Base-by-base conservation (phyloP, 257 asterid genomes). In the Knoxia roxburghii region DNA sequence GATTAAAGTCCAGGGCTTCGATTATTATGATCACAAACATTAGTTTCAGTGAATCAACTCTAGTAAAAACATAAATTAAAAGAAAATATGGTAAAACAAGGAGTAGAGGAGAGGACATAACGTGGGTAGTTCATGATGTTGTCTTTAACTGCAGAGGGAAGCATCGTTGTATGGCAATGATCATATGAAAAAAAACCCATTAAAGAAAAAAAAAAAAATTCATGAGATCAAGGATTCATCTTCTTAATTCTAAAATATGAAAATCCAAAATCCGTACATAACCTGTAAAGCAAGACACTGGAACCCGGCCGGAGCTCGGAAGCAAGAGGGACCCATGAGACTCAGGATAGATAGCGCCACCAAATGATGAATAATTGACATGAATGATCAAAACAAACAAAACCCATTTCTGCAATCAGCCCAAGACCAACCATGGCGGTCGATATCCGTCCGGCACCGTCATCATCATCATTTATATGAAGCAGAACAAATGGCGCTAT, bases 321-420 rank as follows among this genome's bases (percentile, higher is more conserved):
- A 84, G 90, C 69, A 77, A 43, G 90, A 83, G 82, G 86, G 80
- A 80, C 61, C 96, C 78, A 75, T 80, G 84, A 77, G 86, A 85
- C 96, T 83, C 96, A 86, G 96, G 96, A 90, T 90, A 69, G 97
- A 90, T 83, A 90, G 95, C 96, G 86, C 89, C 89, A 67, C 72
- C 26, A 52, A 37, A 67, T 35, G 61, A 61, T 18, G 57, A 60
- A 43, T 43, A n/a, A n/a, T n/a, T n/a, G n/a, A n/a, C n/a, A n/a
- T n/a, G 8, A n/a, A 13, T 12, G n/a, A 10, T 9, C 15, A 13
- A 17, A 13, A 15, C 20, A 46, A 1, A 46, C 2, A 46, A 46
- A 46, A 46, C 51, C 2, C 20, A 46, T 10, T 12, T 13, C 51
- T 17, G 20, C 48, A 12, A 43, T 4, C 14, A 4, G 52, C n/a